phyloP scores from a whole-genome alignment of 352 stramenopile genomes.

The Pythium coloratum region DNA sequence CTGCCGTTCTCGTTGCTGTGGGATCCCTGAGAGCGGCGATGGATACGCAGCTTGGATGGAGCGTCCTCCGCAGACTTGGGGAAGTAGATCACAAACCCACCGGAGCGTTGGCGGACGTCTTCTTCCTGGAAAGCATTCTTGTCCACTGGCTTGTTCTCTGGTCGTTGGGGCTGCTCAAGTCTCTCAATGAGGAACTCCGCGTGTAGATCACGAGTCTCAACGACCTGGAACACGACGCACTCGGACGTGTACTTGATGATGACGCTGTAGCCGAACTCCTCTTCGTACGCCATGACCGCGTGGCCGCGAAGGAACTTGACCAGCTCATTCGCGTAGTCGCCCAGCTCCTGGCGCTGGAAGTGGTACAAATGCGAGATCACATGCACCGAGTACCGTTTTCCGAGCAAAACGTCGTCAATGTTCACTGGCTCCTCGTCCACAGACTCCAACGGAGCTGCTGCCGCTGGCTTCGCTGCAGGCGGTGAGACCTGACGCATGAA shows the following conservation, averaged over 20 bases:
- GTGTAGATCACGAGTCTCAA: conserved; percentile 28
- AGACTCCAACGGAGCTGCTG: neutral
- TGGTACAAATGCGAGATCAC: conserved; percentile 34
- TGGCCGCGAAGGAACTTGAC: conserved; percentile 31
- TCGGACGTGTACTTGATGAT: conserved; percentile 24
- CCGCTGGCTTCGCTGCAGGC: neutral
- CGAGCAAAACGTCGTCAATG: conserved; percentile 26
- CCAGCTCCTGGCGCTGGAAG: conserved; percentile 25
- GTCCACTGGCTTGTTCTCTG: conserved; percentile 6
- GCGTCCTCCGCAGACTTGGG: conserved; percentile 16
- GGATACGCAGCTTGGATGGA: neutral
- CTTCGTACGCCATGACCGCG: conserved; percentile 23
- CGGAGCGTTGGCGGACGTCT: conserved; percentile 12
- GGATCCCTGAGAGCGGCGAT: neutral
- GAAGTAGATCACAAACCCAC: conserved; percentile 25
- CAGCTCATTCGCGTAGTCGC: conserved; percentile 29
- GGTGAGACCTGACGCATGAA: neutral
- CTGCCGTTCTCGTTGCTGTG: conserved; percentile 6
- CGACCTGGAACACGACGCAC: conserved; percentile 26
- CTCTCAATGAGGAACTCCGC: conserved; percentile 24
- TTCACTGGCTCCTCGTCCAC: conserved; percentile 7
- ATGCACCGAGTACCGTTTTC: conserved; percentile 34
- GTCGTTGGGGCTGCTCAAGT: conserved; percentile 19
- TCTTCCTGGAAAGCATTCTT: conserved; percentile 3
- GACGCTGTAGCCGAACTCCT: conserved; percentile 34